A percentile compares a stretch with the other conserved stretches of the same genome.
phyloP scores from a whole-genome alignment of 2,329 filamentous ascomycete species.

The Aureobasidium sp. region DNA sequence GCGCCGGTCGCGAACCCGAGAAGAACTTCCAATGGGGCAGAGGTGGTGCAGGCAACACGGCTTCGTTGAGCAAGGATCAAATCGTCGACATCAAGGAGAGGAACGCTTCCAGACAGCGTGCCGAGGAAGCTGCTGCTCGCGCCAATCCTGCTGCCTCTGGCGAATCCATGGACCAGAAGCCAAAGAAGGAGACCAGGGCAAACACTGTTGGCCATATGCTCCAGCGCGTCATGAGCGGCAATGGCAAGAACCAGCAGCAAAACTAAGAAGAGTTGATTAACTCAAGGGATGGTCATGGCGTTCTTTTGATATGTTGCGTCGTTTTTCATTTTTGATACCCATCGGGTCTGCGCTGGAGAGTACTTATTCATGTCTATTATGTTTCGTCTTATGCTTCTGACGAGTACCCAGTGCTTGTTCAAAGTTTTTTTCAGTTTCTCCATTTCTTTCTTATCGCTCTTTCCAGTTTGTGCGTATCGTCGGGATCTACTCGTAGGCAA shows the following conservation, averaged over 20 bases:
- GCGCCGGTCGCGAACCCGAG: slow-evolving; percentile 47
- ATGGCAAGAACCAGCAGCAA: background rate
- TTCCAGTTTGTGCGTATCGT: too few species aligned
- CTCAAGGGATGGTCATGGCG: background rate
- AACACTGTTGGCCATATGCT: background rate
- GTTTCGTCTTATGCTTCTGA: background rate
- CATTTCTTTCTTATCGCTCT: too few species aligned
- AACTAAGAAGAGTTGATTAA: background rate
- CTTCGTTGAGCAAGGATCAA: slow-evolving; percentile 35
- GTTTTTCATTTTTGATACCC: background rate
- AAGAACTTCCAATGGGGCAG: slow-evolving; percentile 61
- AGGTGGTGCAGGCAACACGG: slow-evolving; percentile 67
- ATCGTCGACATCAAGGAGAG: slow-evolving; percentile 29
- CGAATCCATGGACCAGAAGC: slow-evolving; percentile 9
- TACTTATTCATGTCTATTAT: background rate
- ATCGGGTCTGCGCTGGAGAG: background rate
- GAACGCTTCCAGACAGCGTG: slow-evolving; percentile 21
- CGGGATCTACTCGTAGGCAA: too few species aligned
- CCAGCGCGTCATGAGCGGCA: slow-evolving; percentile 8
- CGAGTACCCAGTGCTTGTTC: background rate
- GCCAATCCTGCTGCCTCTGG: background rate
- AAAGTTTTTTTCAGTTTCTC: too few species aligned
- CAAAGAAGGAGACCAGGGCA: slow-evolving; percentile 2
- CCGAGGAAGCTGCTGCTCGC: background rate
- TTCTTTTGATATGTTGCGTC: background rate